These are phyloP conservation scores for Voacanga thouarsii DNA, from an alignment of 257 asterid genomes.

Conservation along the genomic window DNA sequence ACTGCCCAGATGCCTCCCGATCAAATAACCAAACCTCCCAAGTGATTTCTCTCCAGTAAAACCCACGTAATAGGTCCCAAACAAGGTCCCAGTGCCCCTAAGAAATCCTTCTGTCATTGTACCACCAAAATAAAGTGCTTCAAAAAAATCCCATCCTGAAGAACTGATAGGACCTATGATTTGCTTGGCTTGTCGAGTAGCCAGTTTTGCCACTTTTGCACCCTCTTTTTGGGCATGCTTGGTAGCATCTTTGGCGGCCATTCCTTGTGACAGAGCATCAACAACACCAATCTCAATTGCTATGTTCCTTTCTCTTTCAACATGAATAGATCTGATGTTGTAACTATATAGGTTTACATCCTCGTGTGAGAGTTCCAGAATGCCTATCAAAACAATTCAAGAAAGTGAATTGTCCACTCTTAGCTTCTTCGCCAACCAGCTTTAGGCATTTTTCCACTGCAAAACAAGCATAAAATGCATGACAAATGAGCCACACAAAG, in stretches of 20 bases:
- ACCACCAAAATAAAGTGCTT: conserved; percentile 85
- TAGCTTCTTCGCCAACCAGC: conserved; percentile 77
- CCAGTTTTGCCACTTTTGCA: conserved; percentile 88
- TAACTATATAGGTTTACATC: conserved; percentile 78
- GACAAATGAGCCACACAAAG: background rate
- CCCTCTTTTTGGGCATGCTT: conserved; percentile 78
- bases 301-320: conserved; percentile 60
- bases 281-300: conserved; percentile 76
- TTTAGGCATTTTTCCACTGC: conserved; percentile 85
- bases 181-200: conserved; percentile 67
- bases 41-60: conserved; percentile 66
- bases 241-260: conserved; percentile 67
- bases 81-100: conserved; percentile 80
- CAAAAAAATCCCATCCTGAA: conserved; percentile 96
- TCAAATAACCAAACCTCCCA: conserved; percentile 87
- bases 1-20: conserved; percentile 90
- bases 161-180: conserved; percentile 90
- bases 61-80: conserved; percentile 74
- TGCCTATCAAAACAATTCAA: conserved; percentile 79
- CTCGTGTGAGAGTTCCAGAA: conserved; percentile 82
- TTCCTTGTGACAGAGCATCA: conserved; percentile 79
- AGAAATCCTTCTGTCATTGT: conserved; percentile 84
- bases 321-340: conserved; percentile 61
- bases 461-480: conserved; percentile 5
- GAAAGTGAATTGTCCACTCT: conserved; percentile 74